phyloP scores from a whole-genome alignment of 169 alveolate species.

The Cryptosporidium ubiquitum region DNA sequence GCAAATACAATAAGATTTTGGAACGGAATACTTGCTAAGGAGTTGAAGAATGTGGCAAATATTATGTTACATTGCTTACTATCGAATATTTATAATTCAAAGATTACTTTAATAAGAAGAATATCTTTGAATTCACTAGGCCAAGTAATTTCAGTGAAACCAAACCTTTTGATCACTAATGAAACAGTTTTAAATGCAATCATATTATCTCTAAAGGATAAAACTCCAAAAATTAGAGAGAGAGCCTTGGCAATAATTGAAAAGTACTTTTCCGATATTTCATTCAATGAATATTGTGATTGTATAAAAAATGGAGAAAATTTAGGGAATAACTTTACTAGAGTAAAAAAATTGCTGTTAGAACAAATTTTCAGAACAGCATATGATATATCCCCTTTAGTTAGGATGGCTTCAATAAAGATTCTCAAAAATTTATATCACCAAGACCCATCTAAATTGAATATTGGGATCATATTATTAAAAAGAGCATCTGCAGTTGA shows the following conservation, averaged over 20 bases:
- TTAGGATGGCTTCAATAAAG: slow-evolving; percentile 47
- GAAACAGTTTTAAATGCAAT: slow-evolving; percentile 31
- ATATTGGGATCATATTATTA: slow-evolving; percentile 25
- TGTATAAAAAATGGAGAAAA: not conserved
- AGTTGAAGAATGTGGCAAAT: not conserved
- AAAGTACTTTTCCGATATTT: slow-evolving; percentile 28
- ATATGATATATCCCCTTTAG: slow-evolving; percentile 58
- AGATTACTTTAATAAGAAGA: slow-evolving; percentile 11
- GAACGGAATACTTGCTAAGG: slow-evolving; percentile 3
- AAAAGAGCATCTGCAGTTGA: slow-evolving; percentile 59
- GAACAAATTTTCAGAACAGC: slow-evolving; percentile 45
- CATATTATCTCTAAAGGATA: slow-evolving; percentile 35
- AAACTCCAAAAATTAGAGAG: slow-evolving; percentile 71
- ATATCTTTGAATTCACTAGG: slow-evolving; percentile 55
- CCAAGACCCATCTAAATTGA: slow-evolving; percentile 5
- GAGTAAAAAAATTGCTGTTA: not conserved
- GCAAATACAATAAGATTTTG: slow-evolving; percentile 34
- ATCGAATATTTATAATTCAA: slow-evolving; percentile 43
- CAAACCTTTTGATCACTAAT: slow-evolving; percentile 4
- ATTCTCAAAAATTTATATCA: slow-evolving; percentile 15
- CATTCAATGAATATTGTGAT: not conserved
- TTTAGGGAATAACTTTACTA: not conserved
- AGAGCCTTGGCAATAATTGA: slow-evolving; percentile 55
- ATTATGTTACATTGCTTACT: slow-evolving; percentile 49
- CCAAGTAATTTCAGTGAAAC: slow-evolving; percentile 12